These are phyloP conservation scores for Fraxinus xanthoxyloides DNA, from an alignment of 305 asterid species.

Conservation along the genomic window DNA sequence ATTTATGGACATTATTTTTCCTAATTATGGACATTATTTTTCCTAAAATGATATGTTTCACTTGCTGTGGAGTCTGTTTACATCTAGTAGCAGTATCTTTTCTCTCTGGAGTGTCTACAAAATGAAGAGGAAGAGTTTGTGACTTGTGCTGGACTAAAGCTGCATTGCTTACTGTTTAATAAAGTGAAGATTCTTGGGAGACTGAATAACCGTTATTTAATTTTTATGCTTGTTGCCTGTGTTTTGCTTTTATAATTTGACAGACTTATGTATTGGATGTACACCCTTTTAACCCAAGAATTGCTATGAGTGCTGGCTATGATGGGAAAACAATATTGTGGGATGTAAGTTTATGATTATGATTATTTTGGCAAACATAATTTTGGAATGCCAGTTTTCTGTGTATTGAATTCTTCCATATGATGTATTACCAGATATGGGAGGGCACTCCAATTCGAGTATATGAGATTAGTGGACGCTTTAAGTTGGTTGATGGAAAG, in stretches of 20 bases:
- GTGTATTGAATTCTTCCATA: conserved; percentile 24
- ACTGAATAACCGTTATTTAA: not conserved
- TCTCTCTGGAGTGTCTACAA: not conserved
- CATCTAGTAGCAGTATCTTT: not conserved
- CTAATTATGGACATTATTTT: not conserved
- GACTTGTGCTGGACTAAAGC: not conserved
- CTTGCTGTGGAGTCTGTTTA: not conserved
- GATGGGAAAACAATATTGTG: conserved; percentile 96
- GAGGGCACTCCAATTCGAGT: conserved; percentile 86
- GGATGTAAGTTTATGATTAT: conserved; percentile 72
- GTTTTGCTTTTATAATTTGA: conserved; percentile 25
- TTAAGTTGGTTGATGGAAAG: conserved; percentile 94
- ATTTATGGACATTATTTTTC: not conserved
- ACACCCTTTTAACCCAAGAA: conserved; percentile 98
- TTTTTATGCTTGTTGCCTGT: conserved; percentile 12
- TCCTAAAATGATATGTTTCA: not conserved
- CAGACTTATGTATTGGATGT: conserved; percentile 98
- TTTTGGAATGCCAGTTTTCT: conserved; percentile 17
- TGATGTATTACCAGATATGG: conserved; percentile 71
- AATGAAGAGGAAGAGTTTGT: not conserved
- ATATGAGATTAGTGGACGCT: conserved; percentile 84
- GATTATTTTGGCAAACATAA: conserved; percentile 24
- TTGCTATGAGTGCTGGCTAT: conserved; percentile 99
- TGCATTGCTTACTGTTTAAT: not conserved
- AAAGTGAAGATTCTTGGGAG: conserved; percentile 3